These are phyloP conservation scores for Pythium brassicae DNA, from an alignment of 352 stramenopile species.

Conservation along the genomic window DNA sequence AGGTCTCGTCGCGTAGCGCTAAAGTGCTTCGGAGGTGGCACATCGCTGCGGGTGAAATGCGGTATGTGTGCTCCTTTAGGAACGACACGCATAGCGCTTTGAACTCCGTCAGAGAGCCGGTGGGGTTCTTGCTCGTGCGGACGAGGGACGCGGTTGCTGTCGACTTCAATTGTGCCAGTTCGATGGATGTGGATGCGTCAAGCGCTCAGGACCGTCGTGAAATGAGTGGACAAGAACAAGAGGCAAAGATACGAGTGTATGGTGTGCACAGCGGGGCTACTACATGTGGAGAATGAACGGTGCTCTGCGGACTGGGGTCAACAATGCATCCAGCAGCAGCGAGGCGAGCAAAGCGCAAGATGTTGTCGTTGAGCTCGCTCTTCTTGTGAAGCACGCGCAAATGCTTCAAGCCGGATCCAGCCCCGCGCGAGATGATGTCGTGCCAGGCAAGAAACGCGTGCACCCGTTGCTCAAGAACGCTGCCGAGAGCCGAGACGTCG, in stretches of 20 bases:
- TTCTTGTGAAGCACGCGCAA: background rate
- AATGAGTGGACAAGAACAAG: background rate
- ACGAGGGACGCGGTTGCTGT: background rate
- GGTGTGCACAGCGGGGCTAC: background rate
- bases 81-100: background rate
- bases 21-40: background rate
- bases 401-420: background rate
- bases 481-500: background rate
- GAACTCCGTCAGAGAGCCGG: background rate
- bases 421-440: background rate
- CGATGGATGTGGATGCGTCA: background rate
- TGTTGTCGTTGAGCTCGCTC: background rate
- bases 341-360: background rate
- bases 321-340: background rate
- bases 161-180: background rate
- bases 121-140: background rate
- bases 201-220: background rate
- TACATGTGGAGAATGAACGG: background rate
- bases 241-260: background rate
- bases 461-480: background rate
- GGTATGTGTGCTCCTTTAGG: background rate
- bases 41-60: background rate
- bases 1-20: background rate
- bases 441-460: background rate
- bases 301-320: background rate